Evolutionary conservation across 768 basidiomycete species (phyloP), one percentile per base, ranked within the genome.

Genomic region (Podaxis sp.): DNA sequence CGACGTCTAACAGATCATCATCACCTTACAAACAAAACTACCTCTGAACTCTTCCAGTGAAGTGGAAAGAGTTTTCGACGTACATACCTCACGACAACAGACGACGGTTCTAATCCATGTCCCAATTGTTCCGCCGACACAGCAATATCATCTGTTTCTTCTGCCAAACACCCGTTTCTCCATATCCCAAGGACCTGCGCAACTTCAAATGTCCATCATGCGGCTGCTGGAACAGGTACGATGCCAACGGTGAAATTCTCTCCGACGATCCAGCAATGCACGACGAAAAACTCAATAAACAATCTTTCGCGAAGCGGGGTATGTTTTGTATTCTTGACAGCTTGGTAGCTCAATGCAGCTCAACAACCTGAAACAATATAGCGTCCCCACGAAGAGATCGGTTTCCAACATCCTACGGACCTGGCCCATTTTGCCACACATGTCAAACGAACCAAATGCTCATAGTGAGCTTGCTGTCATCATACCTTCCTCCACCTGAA

Each of bases 391-490:
- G 84, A 68, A 90, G 84, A 69, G 85, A 91, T 71, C 83, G 85
- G 24, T 74, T 94, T 26, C 90, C 87, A 1, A 83, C 85, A 22
- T 71, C 79, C 60, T 89, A 88, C 59, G 77, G 82, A 48, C 80
- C 78, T 28, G 79, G 83, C 1, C 83, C 85, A 7, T 96, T 96
- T 77, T 98, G 95, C 75, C 87, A 90, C 68, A 86, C 85, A 6
- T 97, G 96, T 73, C 88, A 90, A 68, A 92, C 93, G n/a, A 98
- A 98, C 74, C 95, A 97, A 70, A 89, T 87, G 79, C 82, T 98
- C 42, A 79, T 94, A 58, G 79, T 92, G 64, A 93, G 95, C 73
- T 84, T 98, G 60, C 77, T 98, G 36, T 91, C 95, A 15, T 95
- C 91, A 68, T 98, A 96, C 73, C 82, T 96, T 0, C 95, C 95